Conservation (phyloP, 257 asterid species). For the Rauvolfia tetraphylla region DNA sequence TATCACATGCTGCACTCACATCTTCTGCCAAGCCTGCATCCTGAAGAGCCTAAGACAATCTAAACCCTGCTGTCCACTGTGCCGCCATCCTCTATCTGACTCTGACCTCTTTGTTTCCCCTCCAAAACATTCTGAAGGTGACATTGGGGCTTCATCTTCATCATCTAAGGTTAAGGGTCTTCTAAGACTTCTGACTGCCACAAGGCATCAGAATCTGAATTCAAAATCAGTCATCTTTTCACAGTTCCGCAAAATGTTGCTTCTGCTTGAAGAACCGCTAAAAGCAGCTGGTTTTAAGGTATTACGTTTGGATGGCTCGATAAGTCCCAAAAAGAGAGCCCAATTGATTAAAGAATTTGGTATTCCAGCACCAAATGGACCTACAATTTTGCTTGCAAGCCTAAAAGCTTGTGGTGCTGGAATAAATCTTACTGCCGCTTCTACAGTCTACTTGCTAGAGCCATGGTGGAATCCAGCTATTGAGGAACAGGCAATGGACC, state of each 20-base stretch:
- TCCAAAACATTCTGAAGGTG: constrained; percentile 37
- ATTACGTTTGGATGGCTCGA: constrained; percentile 70
- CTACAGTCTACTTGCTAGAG: constrained; percentile 73
- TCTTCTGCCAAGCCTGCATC: constrained; percentile 70
- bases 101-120: constrained; percentile 63
- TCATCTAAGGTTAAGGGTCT: constrained; percentile 78
- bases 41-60: constrained; percentile 49
- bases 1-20: constrained; percentile 68
- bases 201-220: constrained; percentile 43
- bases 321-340: constrained; percentile 58
- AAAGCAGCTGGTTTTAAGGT: constrained; percentile 64
- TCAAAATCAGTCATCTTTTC: constrained; percentile 78
- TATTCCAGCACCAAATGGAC: constrained; percentile 48
- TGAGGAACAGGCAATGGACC: constrained; percentile 95
- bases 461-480: constrained; percentile 99
- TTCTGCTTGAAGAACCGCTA: constrained; percentile 61
- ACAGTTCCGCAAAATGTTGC: constrained; percentile 71
- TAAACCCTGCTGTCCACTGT: constrained; percentile 72
- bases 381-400: constrained; percentile 82
- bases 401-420: constrained; percentile 78
- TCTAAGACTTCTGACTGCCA: constrained; percentile 45
- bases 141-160: constrained; percentile 3
- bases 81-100: constrained; percentile 68
- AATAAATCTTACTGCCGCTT: constrained; percentile 76
- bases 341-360: constrained; percentile 62